Evolutionary conservation across 2,329 filamentous ascomycete genomes (phyloP), one percentile per base, ranked within the genome.

Genomic region (Meredithiella fracta): DNA sequence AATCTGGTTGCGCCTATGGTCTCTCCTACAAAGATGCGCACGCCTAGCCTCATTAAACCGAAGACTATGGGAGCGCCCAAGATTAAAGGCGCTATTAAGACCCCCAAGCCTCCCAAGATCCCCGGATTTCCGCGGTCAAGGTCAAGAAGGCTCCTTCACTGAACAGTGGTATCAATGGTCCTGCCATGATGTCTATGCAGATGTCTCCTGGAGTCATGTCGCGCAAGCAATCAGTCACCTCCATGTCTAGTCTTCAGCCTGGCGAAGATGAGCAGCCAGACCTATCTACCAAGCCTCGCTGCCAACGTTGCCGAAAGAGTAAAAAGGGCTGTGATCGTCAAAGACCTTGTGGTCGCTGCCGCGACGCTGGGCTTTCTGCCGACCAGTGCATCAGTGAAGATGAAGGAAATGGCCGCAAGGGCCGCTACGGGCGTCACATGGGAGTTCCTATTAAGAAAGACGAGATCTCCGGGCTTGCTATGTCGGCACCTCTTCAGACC

Each of bases 281-380:
- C 63, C 73, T 97, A 20, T 96, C 91, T 0, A 90, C 85, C 62
- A 96, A 97, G 71, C 92, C 92, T 57, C 89, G 92, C 60, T 98
- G 92, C 74, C 92, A 98, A 68, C 85, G 92, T 58, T 98, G 92
- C 75, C 85, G 92, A 64, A 98, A 98, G 79, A 97, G 91, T 72
- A 98, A 98, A 77, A 98, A 98, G 72, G 92, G 92, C 11, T 98
- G 92, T 67, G 92, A 98, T 72, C 84, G 92, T 58, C 92, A 97
- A 70, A 83, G 92, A 40, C 92, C 92, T 26, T 98, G 92, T 65
- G 87, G 89, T 56, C 82, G 92, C 60, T 98, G 92, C 79, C 88
- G 89, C 67, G 92, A 98, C 70, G 92, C 92, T 47, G 92, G 92
- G 20, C 87, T 98, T 63, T 85, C 86, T 57, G 82, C 88, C 59